Conservation (phyloP, 345 rosid genomes). For the Fremontodendron californicum region DNA sequence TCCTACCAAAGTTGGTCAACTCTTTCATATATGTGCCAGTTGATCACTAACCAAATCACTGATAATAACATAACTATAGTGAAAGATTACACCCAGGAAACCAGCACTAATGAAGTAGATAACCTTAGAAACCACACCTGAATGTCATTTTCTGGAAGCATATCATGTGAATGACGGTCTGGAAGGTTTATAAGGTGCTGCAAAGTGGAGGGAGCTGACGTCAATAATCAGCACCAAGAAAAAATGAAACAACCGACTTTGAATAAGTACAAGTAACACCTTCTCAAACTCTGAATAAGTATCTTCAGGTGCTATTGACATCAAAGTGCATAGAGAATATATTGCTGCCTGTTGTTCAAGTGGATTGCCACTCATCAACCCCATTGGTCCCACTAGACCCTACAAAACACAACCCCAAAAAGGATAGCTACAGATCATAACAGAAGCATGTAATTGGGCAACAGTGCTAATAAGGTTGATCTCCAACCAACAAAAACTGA, state of each 20-base stretch:
- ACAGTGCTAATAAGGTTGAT: neutral
- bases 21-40: neutral
- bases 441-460: neutral
- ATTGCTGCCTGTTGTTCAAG: constrained; percentile 72
- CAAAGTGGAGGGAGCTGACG: constrained; percentile 18
- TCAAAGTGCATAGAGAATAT: constrained; percentile 66
- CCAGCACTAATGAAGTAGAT: neutral
- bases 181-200: constrained; percentile 73
- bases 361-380: constrained; percentile 66
- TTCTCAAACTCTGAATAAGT: constrained; percentile 64
- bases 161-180: constrained; percentile 68
- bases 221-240: constrained; percentile 16
- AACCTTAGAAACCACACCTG: constrained; percentile 38
- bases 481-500: neutral
- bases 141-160: constrained; percentile 73
- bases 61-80: neutral
- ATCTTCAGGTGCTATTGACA: constrained; percentile 69
- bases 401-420: constrained; percentile 23
- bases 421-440: neutral
- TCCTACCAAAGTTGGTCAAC: neutral
- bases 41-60: neutral
- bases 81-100: neutral
- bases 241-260: neutral
- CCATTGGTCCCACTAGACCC: constrained; percentile 72
- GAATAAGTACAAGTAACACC: constrained; percentile 35